Evolutionary conservation across 371 early-diverging fungal species (phyloP).

Genomic region (Rhizopus arrhizus): DNA sequence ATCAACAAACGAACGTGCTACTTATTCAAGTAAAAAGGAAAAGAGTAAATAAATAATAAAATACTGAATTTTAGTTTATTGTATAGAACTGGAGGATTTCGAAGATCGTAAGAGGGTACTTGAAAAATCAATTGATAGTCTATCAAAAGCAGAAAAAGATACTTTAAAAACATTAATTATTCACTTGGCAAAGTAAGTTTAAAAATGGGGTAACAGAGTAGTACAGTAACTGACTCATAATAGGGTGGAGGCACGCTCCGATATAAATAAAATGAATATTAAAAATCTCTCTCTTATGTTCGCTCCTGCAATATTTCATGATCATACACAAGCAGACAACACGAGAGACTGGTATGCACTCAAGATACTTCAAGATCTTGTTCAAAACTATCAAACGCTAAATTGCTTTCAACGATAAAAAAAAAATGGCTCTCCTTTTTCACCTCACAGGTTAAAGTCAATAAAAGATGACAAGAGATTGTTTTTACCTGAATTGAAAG

Average conservation of each 20-base stretch:
- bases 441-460: not conserved
- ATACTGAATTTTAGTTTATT: not conserved
- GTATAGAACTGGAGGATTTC: slow-evolving; percentile 33
- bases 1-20: slow-evolving; percentile 51
- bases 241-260: slow-evolving; percentile 48
- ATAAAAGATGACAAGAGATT: slow-evolving; percentile 2
- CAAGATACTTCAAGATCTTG: slow-evolving; percentile 46
- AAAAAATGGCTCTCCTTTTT: not conserved
- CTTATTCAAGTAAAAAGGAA: slow-evolving; percentile 56
- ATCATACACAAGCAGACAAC: slow-evolving; percentile 54
- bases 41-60: not conserved
- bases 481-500: not conserved
- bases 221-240: not conserved
- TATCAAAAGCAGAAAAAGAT: slow-evolving; percentile 52
- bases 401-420: not conserved
- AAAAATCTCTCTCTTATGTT: slow-evolving; percentile 61
- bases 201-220: not conserved
- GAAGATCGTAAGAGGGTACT: slow-evolving; percentile 34
- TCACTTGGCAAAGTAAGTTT: slow-evolving; percentile 57
- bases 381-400: slow-evolving; percentile 31
- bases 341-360: slow-evolving; percentile 51
- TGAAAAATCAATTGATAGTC: slow-evolving; percentile 32
- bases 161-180: slow-evolving; percentile 50
- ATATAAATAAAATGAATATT: slow-evolving; percentile 62
- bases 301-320: slow-evolving; percentile 66